phyloP scores from a whole-genome alignment of 106 monocot species.

The Apostasia shenzhenica region DNA sequence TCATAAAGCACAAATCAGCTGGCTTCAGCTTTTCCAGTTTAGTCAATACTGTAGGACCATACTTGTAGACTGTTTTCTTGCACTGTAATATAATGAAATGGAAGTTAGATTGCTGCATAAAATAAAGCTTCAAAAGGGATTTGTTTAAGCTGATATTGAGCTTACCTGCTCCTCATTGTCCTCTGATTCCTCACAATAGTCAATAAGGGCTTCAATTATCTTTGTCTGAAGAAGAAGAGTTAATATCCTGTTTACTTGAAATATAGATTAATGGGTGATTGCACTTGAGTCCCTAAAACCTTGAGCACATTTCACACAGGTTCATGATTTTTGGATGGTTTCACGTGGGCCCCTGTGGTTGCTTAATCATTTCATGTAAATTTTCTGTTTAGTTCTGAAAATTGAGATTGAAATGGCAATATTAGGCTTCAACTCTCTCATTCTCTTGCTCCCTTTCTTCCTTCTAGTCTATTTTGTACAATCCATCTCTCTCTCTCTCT shows the following conservation, averaged over 20 bases:
- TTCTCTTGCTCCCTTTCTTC: too few relatives aligned
- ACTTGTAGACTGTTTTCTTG: slow-evolving; percentile 14
- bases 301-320: too few relatives aligned
- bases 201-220: slow-evolving; percentile 20
- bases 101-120: neutral
- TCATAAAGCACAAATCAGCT: slow-evolving; percentile 18
- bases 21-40: slow-evolving; percentile 20
- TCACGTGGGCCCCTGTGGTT: too few relatives aligned
- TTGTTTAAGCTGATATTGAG: neutral
- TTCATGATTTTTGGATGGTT: too few relatives aligned
- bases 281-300: too few relatives aligned
- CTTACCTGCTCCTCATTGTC: slow-evolving; percentile 14
- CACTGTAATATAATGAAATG: slow-evolving; percentile 12
- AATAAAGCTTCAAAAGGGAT: neutral
- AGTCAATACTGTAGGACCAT: slow-evolving; percentile 8
- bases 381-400: too few relatives aligned
- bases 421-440: too few relatives aligned
- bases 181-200: slow-evolving; percentile 25
- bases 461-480: too few relatives aligned
- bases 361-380: too few relatives aligned
- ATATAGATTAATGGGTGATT: too few relatives aligned
- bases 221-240: slow-evolving; percentile 6
- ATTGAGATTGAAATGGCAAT: too few relatives aligned
- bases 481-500: too few relatives aligned
- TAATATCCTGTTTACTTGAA: neutral